Evolutionary conservation across 2,329 filamentous ascomycete species (phyloP), one percentile per base, ranked within the genome.

Genomic region (Nemania bipapillata): DNA sequence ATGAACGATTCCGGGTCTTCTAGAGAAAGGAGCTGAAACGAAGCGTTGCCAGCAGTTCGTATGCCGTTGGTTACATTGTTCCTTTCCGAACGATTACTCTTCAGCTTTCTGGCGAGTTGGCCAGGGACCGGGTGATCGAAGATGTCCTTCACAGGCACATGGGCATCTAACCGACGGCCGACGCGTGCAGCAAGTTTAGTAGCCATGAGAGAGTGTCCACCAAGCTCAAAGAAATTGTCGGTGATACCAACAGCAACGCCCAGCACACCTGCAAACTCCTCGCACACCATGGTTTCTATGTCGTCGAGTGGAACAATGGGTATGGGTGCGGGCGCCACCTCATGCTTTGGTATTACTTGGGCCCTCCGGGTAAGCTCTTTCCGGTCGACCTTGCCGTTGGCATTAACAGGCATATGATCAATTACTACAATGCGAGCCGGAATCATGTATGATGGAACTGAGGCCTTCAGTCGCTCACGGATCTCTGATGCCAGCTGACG

Each of bases 191-290:
- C 65, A 47, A 67, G 65, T 30, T 60, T 63, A 4, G 59, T 40
- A n/a, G 65, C 65, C 65, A 67, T 28, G 37, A 67, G 65, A 22
- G 65, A 67, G 20, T 67, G 65, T 30, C 65, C 65, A 9, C 65
- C 65, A 28, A 67, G 65, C 15, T 58, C 49, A 49, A 67, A 67
- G 59, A 67, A 67, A 35, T 63, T 63, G 59, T 67, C 65, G 15
- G 58, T 58, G 53, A 67, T 58, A 32, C 65, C 59, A 26, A 63
- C 65, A 5, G 53, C 55, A 20, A 67, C 37, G 45, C 63, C 63
- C 1, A 66, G 30, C 15, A 66, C 63, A 61, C 32, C 40, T n/a
- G 57, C 40, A 61, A 66, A 61, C 50, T 61, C 63, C 20, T 61
- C 37, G 42, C 63, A 66, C 28, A 66, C 22, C 40, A 52, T 35